phyloP scores from a whole-genome alignment of 2,329 filamentous ascomycete genomes.

The Ophiostoma pallidulum region DNA sequence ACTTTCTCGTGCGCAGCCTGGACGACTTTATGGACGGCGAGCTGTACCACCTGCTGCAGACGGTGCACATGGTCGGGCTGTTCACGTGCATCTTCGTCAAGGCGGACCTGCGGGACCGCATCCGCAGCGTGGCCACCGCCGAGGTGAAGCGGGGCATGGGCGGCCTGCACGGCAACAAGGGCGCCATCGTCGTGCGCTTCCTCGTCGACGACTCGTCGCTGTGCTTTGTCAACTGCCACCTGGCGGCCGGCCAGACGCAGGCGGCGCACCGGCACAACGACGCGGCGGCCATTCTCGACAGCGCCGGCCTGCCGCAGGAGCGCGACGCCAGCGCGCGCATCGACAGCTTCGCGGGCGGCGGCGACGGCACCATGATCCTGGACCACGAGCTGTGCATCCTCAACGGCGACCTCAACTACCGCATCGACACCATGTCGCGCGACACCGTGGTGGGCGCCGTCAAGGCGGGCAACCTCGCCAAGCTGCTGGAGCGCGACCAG shows the following conservation, averaged over 20 bases:
- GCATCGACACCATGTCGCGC: conserved; percentile 93
- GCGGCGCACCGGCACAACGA: conserved; percentile 90
- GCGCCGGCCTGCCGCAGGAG: conserved; percentile 62
- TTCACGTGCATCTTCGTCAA: conserved; percentile 97
- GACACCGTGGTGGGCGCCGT: conserved; percentile 85
- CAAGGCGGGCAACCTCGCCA: conserved; percentile 67
- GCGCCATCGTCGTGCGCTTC: conserved; percentile 85
- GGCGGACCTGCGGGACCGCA: conserved; percentile 62
- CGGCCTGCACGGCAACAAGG: conserved; percentile 92
- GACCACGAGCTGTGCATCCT: conserved; percentile 97
- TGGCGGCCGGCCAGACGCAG: conserved; percentile 86
- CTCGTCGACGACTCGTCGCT: conserved; percentile 86
- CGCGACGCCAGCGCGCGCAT: conserved; percentile 56
- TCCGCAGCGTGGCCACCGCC: conserved; percentile 66
- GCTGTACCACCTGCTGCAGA: conserved; percentile 78
- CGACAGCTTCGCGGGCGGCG: conserved; percentile 81
- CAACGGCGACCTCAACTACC: conserved; percentile 95
- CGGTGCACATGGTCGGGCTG: conserved; percentile 80
- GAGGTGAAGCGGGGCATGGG: conserved; percentile 96
- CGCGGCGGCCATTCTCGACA: conserved; percentile 79
- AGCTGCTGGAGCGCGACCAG: conserved; percentile 88
- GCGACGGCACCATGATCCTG: conserved; percentile 87
- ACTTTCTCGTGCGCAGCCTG: conserved; percentile 72
- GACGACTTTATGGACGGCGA: conserved; percentile 76
- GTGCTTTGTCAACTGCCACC: conserved; percentile 95